Percentiles rank a stretch among this genome's conserved stretches.
These are phyloP conservation scores for Pulveroboletus sp. DNA, from an alignment of 768 basidiomycete genomes.

Conservation along the genomic window DNA sequence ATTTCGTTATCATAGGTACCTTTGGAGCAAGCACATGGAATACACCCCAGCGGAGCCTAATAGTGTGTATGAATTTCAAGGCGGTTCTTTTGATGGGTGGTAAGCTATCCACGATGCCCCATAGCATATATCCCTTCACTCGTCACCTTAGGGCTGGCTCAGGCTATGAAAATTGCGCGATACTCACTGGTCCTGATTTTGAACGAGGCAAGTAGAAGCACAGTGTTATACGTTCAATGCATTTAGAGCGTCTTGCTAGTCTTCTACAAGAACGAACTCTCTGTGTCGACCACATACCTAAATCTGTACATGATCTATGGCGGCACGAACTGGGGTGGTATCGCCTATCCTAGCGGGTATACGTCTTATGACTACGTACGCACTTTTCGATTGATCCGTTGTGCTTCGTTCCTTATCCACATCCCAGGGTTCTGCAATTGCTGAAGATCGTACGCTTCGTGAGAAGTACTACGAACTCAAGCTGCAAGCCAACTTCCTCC, in stretches of 20 bases:
- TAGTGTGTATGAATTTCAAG: conserved; percentile 29
- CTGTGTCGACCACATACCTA: conserved; percentile 20
- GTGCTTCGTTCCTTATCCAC: background rate
- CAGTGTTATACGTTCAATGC: background rate
- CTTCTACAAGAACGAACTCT: conserved; percentile 21
- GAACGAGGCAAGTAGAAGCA: conserved; percentile 17
- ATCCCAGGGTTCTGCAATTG: conserved; percentile 45
- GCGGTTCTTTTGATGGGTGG: conserved; percentile 54
- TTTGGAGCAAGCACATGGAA: conserved; percentile 40
- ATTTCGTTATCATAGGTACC: conserved; percentile 10
- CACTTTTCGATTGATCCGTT: background rate
- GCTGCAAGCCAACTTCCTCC: conserved; percentile 49
- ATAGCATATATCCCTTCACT: background rate
- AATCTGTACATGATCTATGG: conserved; percentile 61
- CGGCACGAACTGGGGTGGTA: conserved; percentile 62
- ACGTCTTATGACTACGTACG: conserved; percentile 60
- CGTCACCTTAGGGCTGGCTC: conserved; percentile 19
- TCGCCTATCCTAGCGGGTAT: conserved; percentile 54
- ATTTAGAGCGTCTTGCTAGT: conserved; percentile 5
- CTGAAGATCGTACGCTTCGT: conserved; percentile 49
- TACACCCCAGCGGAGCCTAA: conserved; percentile 23
- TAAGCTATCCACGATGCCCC: conserved; percentile 35
- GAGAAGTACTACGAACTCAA: conserved; percentile 56
- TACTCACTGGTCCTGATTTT: conserved; percentile 23
- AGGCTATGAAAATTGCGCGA: conserved; percentile 19